Percentiles rank a stretch among this genome's conserved stretches.
phyloP scores from a whole-genome alignment of 495 filamentous ascomycete genomes.

The Lentithecium fluviatile region DNA sequence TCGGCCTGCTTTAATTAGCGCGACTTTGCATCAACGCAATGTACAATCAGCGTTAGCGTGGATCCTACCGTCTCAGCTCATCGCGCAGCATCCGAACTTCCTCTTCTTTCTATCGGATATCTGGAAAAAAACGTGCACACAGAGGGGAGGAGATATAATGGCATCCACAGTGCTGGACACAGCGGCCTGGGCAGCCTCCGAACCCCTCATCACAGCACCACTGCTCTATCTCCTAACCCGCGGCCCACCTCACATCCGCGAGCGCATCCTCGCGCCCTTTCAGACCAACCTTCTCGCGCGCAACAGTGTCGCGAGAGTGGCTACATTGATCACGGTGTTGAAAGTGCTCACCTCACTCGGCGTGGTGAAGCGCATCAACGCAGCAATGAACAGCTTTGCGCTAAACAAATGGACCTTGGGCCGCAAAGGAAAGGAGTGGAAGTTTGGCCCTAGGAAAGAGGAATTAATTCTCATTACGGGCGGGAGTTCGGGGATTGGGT shows the following conservation, averaged over 20 bases:
- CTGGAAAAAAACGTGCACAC: no score
- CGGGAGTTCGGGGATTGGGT: slow-evolving; percentile 58
- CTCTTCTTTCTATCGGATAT: no score
- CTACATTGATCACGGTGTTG: slow-evolving; percentile 5
- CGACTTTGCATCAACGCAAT: no score
- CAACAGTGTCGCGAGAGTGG: slow-evolving; percentile 1
- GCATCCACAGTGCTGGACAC: not conserved
- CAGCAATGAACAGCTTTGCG: slow-evolving; percentile 43
- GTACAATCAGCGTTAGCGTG: no score
- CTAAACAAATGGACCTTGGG: slow-evolving; percentile 52
- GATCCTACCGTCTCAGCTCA: no score
- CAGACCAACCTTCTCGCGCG: slow-evolving; percentile 1
- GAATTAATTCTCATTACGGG: slow-evolving; percentile 60
- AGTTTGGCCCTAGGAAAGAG: slow-evolving; percentile 30
- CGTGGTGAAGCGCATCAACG: slow-evolving; percentile 46
- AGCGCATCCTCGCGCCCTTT: slow-evolving; percentile 14
- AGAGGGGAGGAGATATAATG: not conserved
- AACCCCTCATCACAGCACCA: slow-evolving; percentile 17
- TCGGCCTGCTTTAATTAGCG: no score
- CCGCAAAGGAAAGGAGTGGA: slow-evolving; percentile 38
- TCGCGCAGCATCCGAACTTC: no score
- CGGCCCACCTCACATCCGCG: slow-evolving; percentile 15
- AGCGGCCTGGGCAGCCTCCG: not conserved
- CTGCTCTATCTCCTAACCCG: slow-evolving; percentile 22
- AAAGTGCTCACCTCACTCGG: slow-evolving; percentile 26